phyloP scores from a whole-genome alignment of 129 eudicot species.

The Saposhnikovia divaricata region DNA sequence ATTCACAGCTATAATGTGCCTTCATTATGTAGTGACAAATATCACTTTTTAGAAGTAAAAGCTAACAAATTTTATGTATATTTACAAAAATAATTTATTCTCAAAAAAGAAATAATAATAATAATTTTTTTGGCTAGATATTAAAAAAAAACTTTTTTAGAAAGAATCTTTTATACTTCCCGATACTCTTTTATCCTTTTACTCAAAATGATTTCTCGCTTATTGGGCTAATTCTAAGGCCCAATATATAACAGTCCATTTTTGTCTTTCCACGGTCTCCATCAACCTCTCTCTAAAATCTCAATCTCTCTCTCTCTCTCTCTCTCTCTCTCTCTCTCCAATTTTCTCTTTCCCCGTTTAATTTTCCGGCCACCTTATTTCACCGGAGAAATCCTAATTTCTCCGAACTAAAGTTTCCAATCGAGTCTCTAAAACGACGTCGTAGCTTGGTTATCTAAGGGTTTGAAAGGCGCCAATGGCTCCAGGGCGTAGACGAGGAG shows the following conservation, averaged over 20 bases:
- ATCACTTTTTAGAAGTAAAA: no score
- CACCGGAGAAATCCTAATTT: not conserved
- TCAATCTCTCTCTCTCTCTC: not conserved
- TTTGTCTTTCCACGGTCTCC: not conserved
- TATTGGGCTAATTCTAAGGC: not conserved
- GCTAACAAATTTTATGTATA: no score
- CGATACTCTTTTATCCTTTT: no score
- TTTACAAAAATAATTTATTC: no score
- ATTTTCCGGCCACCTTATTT: not conserved
- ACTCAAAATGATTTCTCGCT: not conserved
- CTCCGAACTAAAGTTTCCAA: not conserved
- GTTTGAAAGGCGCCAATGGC: conserved; percentile 53
- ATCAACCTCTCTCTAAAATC: not conserved
- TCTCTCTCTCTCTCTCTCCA: not conserved
- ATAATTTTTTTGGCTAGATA: no score
- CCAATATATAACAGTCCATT: not conserved
- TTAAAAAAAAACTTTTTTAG: no score
- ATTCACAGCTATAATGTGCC: no score
- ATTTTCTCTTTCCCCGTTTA: no score
- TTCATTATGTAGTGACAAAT: no score
- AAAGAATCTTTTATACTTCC: no score
- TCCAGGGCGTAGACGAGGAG: conserved; percentile 77
- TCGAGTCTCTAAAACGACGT: not conserved
- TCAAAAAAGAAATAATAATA: no score
- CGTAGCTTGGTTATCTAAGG: conserved; percentile 12